A percentile compares a stretch with the other conserved stretches of the same genome.
Evolutionary conservation across 129 eudicot species (phyloP).

Genomic region (Escallonia herrerae): DNA sequence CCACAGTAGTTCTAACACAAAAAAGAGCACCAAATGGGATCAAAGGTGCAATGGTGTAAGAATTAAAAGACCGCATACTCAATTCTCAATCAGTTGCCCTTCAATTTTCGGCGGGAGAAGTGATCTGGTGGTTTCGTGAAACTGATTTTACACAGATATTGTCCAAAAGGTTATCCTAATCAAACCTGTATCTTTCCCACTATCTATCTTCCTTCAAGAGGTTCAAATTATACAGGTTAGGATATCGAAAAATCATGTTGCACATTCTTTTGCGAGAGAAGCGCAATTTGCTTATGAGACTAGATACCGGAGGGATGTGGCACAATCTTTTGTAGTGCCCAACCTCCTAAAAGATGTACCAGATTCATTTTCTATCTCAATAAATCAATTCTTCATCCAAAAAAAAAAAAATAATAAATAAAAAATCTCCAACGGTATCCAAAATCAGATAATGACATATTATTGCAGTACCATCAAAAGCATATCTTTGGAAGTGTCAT

Average conservation of each 20-base stretch:
- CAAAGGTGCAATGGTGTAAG: neutral
- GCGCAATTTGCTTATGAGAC: no score
- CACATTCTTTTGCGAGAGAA: no score
- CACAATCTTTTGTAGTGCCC: no score
- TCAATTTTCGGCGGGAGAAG: neutral
- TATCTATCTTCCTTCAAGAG: neutral
- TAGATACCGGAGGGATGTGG: no score
- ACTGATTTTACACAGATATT: neutral
- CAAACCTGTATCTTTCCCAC: neutral
- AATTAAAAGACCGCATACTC: neutral
- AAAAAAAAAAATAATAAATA: no score
- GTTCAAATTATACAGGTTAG: no score
- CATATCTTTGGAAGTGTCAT: neutral
- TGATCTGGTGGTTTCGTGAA: neutral
- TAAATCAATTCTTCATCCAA: no score
- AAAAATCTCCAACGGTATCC: neutral
- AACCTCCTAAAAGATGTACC: no score
- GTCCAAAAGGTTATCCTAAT: neutral
- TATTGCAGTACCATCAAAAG: no score
- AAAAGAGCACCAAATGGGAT: neutral
- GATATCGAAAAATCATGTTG: no score
- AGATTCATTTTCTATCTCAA: no score
- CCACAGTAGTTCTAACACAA: neutral
- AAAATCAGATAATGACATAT: neutral
- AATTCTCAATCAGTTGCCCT: neutral